phyloP scores from a whole-genome alignment of 2,329 filamentous ascomycete species.

The Paracoccidioides brasiliensis region DNA sequence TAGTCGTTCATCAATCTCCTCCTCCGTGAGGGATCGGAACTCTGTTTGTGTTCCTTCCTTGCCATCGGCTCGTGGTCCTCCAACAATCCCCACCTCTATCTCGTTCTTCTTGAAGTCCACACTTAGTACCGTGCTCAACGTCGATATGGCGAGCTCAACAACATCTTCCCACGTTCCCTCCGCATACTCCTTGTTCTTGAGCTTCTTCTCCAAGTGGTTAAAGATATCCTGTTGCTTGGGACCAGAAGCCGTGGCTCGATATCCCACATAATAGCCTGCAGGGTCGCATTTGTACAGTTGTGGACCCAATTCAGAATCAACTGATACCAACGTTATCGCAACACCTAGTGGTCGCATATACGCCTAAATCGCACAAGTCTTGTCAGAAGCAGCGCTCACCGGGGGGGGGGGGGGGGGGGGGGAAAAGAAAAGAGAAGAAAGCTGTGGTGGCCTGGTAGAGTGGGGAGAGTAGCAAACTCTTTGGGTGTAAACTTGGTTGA shows the following conservation, averaged over 20 bases:
- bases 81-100: constrained; percentile 94
- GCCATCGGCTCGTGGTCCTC: constrained; percentile 70
- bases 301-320: constrained; percentile 83
- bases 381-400: constrained; percentile 4
- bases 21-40: constrained; percentile 85
- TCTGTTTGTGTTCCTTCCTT: constrained; percentile 64
- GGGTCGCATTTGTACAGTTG: constrained; percentile 98
- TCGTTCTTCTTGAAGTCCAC: constrained; percentile 99
- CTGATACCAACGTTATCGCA: constrained; percentile 83
- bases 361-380: constrained; percentile 42
- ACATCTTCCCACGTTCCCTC: constrained; percentile 94
- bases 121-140: constrained; percentile 88
- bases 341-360: constrained; percentile 98
- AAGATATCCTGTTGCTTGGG: constrained; percentile 98
- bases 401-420: background rate
- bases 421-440: too few relatives aligned
- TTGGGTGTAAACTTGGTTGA: constrained; percentile 98
- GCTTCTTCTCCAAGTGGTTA: constrained; percentile 98
- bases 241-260: constrained; percentile 94
- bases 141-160: constrained; percentile 90
- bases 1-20: constrained; percentile 96
- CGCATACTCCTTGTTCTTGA: constrained; percentile 95
- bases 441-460: background rate
- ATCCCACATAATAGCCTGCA: constrained; percentile 93
- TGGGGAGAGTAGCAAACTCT: constrained; percentile 45